These are phyloP conservation scores for Fusarium torreyae DNA, from an alignment of 2,329 filamentous ascomycete genomes.

Conservation along the genomic window DNA sequence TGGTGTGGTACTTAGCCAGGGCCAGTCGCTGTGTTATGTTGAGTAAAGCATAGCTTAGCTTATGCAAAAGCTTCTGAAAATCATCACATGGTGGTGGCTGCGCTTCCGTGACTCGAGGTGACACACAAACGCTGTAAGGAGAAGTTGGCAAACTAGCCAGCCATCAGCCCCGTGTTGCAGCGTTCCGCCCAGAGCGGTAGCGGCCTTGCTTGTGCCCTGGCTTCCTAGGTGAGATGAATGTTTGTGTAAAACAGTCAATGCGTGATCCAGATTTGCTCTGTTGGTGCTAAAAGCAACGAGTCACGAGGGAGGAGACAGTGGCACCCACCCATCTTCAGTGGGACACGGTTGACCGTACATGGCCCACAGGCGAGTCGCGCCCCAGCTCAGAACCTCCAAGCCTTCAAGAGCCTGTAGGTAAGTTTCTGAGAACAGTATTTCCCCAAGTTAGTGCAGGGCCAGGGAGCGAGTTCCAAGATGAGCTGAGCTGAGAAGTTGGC, in stretches of 20 bases:
- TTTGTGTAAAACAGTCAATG: constrained; percentile 32
- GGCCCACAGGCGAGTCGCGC: constrained; percentile 24
- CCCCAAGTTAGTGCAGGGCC: constrained; percentile 19
- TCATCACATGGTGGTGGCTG: constrained; percentile 42
- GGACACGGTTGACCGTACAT: not conserved
- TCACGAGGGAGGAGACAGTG: constrained; percentile 8
- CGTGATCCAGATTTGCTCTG: constrained; percentile 10
- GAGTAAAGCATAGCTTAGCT: constrained; percentile 4
- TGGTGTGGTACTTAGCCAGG: constrained; percentile 26
- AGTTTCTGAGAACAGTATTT: constrained; percentile 13
- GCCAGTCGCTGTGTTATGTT: constrained; percentile 16
- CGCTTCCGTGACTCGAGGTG: constrained; percentile 37
- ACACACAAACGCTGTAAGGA: constrained; percentile 40
- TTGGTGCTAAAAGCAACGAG: constrained; percentile 7
- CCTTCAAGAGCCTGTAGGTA: constrained; percentile 10
- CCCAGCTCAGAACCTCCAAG: constrained; percentile 18
- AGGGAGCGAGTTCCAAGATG: constrained; percentile 11
- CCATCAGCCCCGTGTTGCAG: constrained; percentile 32
- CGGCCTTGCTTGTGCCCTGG: constrained; percentile 6
- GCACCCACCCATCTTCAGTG: constrained; percentile 12
- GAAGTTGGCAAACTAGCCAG: constrained; percentile 28
- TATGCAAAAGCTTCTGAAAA: constrained; percentile 30
- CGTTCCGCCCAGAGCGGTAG: constrained; percentile 4
- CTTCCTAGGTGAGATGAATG: constrained; percentile 20
- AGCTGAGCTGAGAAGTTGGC: constrained; percentile 26